These are phyloP conservation scores for Emydomyces testavorans DNA, from an alignment of 2,329 filamentous ascomycete genomes.

Conservation along the genomic window DNA sequence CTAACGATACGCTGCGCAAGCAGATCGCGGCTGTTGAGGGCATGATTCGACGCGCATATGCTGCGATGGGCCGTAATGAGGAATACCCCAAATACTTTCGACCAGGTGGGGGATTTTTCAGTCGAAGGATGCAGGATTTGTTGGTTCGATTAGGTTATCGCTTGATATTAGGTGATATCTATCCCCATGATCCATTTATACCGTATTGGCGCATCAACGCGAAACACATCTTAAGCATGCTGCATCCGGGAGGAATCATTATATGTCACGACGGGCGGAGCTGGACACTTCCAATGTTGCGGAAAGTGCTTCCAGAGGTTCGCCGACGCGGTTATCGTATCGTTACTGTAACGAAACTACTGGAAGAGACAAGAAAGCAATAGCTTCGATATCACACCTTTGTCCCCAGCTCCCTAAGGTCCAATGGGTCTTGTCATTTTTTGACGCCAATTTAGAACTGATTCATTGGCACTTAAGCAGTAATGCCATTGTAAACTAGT, in stretches of 20 bases:
- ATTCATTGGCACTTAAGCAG: too few species aligned
- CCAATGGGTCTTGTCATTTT: too few species aligned
- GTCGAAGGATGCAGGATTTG: slow-evolving; percentile 51
- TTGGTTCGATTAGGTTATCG: slow-evolving; percentile 53
- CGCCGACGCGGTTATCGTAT: slow-evolving; percentile 57
- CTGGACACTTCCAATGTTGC: slow-evolving; percentile 77
- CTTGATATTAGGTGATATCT: slow-evolving; percentile 71
- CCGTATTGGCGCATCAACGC: slow-evolving; percentile 58
- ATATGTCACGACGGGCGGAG: slow-evolving; percentile 73
- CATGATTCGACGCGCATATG: slow-evolving; percentile 49
- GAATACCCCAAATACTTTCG: slow-evolving; percentile 58
- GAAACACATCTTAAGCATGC: slow-evolving; percentile 67
- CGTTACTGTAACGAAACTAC: slow-evolving; percentile 57
- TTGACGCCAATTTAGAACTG: too few species aligned
- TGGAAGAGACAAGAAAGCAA: slow-evolving; percentile 26
- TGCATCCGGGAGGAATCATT: slow-evolving; percentile 63
- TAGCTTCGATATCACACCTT: not conserved
- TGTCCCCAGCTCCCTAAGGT: not conserved
- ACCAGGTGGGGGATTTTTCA: slow-evolving; percentile 78
- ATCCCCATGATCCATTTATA: slow-evolving; percentile 87
- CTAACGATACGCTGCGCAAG: slow-evolving; percentile 45
- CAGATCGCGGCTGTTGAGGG: slow-evolving; percentile 57
- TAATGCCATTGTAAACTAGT: too few species aligned
- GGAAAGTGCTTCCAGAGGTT: slow-evolving; percentile 59
- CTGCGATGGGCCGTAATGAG: slow-evolving; percentile 19